These are phyloP conservation scores for Astragalus glycyphyllos DNA, from an alignment of 306 rosid species.

Conservation along the genomic window DNA sequence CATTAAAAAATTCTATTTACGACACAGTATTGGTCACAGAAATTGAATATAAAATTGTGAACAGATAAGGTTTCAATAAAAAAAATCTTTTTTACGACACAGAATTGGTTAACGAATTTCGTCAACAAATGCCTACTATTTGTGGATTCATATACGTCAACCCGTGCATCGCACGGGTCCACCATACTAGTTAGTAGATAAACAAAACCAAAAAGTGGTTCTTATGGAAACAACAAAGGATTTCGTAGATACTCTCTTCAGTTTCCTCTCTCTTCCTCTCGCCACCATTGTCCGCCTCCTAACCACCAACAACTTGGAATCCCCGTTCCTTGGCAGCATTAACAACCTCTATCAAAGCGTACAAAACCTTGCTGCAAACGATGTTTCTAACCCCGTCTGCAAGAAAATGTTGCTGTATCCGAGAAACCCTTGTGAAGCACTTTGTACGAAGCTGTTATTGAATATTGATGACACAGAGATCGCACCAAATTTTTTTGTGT, in stretches of 20 bases:
- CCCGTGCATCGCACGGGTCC: too few species aligned
- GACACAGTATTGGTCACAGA: too few species aligned
- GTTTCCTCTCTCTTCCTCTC: conserved; percentile 42
- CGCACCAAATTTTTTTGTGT: not conserved
- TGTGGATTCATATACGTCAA: too few species aligned
- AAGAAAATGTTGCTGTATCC: conserved; percentile 40
- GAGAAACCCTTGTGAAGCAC: conserved; percentile 21
- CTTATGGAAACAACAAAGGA: conserved; percentile 25
- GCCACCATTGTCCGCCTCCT: conserved; percentile 42
- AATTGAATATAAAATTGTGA: too few species aligned
- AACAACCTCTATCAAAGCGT: conserved; percentile 35
- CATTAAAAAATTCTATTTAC: too few species aligned
- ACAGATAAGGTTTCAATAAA: too few species aligned
- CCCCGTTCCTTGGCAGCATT: conserved; percentile 2
- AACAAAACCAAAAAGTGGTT: conserved; percentile 24
- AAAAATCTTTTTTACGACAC: too few species aligned
- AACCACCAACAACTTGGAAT: not conserved
- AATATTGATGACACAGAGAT: conserved; percentile 28
- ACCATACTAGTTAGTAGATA: conserved; percentile 29
- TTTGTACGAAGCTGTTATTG: conserved; percentile 21
- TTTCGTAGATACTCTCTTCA: conserved; percentile 45
- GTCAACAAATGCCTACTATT: too few species aligned
- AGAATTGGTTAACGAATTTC: too few species aligned
- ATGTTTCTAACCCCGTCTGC: conserved; percentile 33
- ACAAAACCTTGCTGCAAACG: conserved; percentile 1